A percentile compares a stretch with the other conserved stretches of the same genome.
Evolutionary conservation across 495 filamentous ascomycete genomes (phyloP).

Genomic region (Trichodelitschia bisporula): DNA sequence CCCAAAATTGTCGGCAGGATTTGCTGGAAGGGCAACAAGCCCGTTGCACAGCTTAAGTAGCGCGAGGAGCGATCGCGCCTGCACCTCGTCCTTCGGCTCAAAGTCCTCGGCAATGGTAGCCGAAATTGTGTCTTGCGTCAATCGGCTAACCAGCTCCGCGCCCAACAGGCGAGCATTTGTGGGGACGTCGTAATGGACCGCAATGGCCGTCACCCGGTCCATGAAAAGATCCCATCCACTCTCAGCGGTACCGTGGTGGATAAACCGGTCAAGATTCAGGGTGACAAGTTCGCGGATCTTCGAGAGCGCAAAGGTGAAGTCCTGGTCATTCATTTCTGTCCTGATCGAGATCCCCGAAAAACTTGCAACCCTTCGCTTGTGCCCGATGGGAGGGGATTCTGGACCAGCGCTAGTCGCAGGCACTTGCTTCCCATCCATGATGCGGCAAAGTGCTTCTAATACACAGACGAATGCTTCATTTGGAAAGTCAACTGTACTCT

Average conservation of each 20-base stretch:
- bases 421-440: conserved; percentile 19
- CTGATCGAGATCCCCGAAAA: conserved; percentile 23
- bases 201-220: conserved; percentile 36
- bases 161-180: conserved; percentile 42
- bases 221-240: conserved; percentile 59
- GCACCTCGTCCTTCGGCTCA: conserved; percentile 23
- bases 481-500: conserved; percentile 73
- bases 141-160: conserved; percentile 46
- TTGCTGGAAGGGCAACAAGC: too few relatives aligned
- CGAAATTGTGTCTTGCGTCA: conserved; percentile 34
- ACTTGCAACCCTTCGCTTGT: conserved; percentile 22
- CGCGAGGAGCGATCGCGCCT: conserved; percentile 44
- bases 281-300: conserved; percentile 55
- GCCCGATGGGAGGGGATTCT: conserved; percentile 9
- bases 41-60: too few relatives aligned
- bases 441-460: conserved; percentile 39
- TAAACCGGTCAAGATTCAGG: conserved; percentile 56
- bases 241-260: conserved; percentile 30
- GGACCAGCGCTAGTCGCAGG: conserved; percentile 2
- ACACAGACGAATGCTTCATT: conserved; percentile 59
- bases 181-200: conserved; percentile 27
- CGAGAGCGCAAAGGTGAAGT: conserved; percentile 55
- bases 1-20: too few relatives aligned
- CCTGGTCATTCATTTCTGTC: conserved; percentile 22
- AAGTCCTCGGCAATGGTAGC: conserved; percentile 12